Evolutionary conservation across 1,139 yeast species (phyloP), one percentile per base, ranked within the genome.

Genomic region (Kodamaea suecica): DNA sequence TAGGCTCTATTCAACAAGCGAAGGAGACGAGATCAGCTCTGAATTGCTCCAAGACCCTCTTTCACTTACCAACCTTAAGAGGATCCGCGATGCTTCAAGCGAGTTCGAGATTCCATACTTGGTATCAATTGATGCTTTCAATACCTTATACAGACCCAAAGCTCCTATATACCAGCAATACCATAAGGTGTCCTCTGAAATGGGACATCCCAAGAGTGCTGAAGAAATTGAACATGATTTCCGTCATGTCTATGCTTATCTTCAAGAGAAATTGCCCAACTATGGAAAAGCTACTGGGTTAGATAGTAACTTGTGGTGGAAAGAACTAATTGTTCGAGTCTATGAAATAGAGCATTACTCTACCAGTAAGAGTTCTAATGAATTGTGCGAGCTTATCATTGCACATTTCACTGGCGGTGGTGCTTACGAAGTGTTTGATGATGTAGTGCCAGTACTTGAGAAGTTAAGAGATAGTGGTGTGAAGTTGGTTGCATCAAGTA

Each of bases 71-170:
- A 57, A 56, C 28, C 44, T 53, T 6, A 43, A 55, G 24, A 55
- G 45, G 35, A 50, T 63, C 23, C 47, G 68, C 37, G 69, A 64
- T 29, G 53, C 70, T 4, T 44, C 47, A 15, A 39, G 51, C 27
- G 38, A 38, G 28, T 68, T 66, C 38, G 57, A 66, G 17, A 55
- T 51, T 27, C 84, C 85, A 2, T 62, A 61, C 27, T 52, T 80
- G 10, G 57, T 82, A 0, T 76, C 87, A 1, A 70, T 82, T 41
- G 90, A 82, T 56, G 82, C 80, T 0, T 81, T 79, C 55, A 80
- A 78, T 29, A 81, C 88, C 0, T 53, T 82, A 7, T 80, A 79
- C 50, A 61, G 73, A 0, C 84, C 87, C 1, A 62, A 60, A n/a
- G 57, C 56, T 15, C 76, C 84, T 0, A 72, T 81, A 0, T 55